phyloP scores from a whole-genome alignment of 805 yeast genomes.

The Lipomyces mesembrius region DNA sequence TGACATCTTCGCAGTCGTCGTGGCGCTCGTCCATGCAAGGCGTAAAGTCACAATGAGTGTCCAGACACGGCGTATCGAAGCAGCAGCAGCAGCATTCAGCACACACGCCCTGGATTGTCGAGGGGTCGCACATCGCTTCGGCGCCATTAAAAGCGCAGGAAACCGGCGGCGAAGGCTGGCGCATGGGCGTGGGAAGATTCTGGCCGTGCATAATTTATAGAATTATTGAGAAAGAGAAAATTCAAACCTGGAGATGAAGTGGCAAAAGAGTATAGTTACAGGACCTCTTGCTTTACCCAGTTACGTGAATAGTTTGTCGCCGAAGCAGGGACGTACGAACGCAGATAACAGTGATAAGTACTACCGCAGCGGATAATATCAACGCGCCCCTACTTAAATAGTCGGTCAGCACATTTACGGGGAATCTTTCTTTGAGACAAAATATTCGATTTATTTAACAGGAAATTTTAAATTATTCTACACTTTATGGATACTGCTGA shows the following conservation, averaged over 20 bases:
- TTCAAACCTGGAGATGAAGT: not conserved
- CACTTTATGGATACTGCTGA: too few species aligned
- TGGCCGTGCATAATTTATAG: not conserved
- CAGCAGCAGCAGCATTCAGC: constrained; percentile 28
- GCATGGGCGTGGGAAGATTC: not conserved
- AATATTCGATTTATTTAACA: too few species aligned
- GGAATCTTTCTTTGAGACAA: too few species aligned
- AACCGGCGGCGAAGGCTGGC: not conserved
- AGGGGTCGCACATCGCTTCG: not conserved
- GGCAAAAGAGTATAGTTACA: not conserved
- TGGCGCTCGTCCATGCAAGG: not conserved
- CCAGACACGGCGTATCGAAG: constrained; percentile 18
- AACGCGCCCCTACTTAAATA: too few species aligned
- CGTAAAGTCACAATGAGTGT: constrained; percentile 1
- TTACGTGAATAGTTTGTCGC: too few species aligned
- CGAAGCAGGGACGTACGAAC: too few species aligned
- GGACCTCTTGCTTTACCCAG: not conserved
- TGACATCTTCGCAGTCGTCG: not conserved
- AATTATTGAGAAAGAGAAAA: not conserved
- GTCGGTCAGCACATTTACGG: too few species aligned
- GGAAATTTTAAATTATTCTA: too few species aligned
- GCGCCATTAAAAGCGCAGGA: not conserved
- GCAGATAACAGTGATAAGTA: too few species aligned
- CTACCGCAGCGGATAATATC: too few species aligned
- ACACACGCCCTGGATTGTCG: constrained; percentile 3